These are phyloP conservation scores for Fallopia convolvulus DNA, from an alignment of 148 eudicot genomes.

Conservation along the genomic window DNA sequence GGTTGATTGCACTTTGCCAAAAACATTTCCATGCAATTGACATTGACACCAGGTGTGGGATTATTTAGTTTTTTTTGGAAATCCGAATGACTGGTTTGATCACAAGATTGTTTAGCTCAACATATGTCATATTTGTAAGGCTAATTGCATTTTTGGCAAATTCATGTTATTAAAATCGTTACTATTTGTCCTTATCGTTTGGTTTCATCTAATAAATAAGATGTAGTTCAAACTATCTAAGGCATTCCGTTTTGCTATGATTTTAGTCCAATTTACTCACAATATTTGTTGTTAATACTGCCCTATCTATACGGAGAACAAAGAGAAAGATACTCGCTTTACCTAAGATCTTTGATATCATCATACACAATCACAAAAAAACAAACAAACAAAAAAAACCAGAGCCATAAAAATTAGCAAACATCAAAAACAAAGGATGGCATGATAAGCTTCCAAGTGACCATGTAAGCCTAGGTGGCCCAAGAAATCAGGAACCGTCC, in stretches of 20 bases:
- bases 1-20: too few species aligned
- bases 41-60: too few species aligned
- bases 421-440: background rate
- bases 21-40: too few species aligned
- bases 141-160: too few species aligned
- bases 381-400: background rate
- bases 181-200: too few species aligned
- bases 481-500: conserved; percentile 23
- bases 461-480: conserved; percentile 19
- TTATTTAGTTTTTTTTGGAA: too few species aligned
- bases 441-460: background rate
- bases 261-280: background rate
- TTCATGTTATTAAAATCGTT: too few species aligned
- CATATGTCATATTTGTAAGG: too few species aligned
- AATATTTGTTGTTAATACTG: background rate
- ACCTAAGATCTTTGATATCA: background rate
- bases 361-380: background rate
- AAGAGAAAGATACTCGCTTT: background rate
- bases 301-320: background rate
- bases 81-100: too few species aligned
- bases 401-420: background rate
- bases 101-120: too few species aligned
- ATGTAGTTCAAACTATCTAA: background rate
- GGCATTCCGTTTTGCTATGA: background rate
- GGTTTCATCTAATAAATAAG: too few species aligned